Percentiles rank a stretch among this genome's conserved stretches.
phyloP scores from a whole-genome alignment of 768 basidiomycete genomes.

The Cystobasidium tubakii region DNA sequence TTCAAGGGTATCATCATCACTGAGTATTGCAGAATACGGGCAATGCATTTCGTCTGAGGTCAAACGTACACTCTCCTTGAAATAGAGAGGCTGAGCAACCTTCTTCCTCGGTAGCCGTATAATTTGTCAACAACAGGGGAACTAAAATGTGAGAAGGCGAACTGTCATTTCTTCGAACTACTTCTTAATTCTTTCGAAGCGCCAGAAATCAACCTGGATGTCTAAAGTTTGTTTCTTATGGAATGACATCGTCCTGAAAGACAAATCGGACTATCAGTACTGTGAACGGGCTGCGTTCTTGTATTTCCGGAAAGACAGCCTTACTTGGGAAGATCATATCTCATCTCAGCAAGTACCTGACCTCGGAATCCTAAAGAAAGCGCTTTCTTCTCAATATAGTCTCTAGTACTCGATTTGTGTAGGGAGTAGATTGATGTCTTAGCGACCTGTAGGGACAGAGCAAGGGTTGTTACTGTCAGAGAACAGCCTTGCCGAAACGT shows the following conservation, averaged over 20 bases:
- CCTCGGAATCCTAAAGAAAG: conserved; percentile 14
- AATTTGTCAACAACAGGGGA: too few relatives aligned
- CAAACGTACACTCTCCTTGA: too few relatives aligned
- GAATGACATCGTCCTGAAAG: conserved; percentile 43
- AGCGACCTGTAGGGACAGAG: conserved; percentile 40
- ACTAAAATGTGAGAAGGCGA: not conserved
- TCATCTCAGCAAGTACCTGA: conserved; percentile 31
- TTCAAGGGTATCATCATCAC: too few relatives aligned
- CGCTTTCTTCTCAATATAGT: conserved; percentile 29
- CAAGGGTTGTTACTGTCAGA: too few relatives aligned
- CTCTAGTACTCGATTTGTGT: conserved; percentile 24
- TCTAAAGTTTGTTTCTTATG: conserved; percentile 46
- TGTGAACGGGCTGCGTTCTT: not conserved
- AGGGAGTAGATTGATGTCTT: conserved; percentile 44
- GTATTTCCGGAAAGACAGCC: not conserved
- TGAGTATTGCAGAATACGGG: too few relatives aligned
- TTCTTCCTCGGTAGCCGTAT: too few relatives aligned
- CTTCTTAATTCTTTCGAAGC: conserved; percentile 36
- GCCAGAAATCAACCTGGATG: conserved; percentile 39
- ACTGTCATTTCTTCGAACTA: not conserved
- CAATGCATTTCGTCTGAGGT: too few relatives aligned
- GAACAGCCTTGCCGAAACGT: too few relatives aligned
- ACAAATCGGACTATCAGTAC: not conserved
- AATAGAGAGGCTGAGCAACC: too few relatives aligned
- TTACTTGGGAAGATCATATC: conserved; percentile 41